Percentiles rank a stretch among this genome's conserved stretches.
Evolutionary conservation across 2,329 filamentous ascomycete genomes (phyloP).

Genomic region (Aspergillus chevalieri): DNA sequence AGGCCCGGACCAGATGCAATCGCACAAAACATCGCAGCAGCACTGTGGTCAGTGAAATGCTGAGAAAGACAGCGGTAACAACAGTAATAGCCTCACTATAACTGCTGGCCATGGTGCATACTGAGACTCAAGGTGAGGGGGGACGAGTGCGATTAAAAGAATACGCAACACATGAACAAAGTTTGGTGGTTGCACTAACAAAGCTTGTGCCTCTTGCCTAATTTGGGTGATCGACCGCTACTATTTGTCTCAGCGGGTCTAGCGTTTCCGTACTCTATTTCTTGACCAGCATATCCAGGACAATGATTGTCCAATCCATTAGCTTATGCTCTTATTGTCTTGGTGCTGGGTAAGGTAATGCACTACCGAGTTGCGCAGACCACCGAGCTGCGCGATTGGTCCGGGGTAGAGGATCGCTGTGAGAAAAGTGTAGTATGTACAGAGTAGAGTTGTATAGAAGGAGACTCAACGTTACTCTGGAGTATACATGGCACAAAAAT

Average conservation of each 20-base stretch:
- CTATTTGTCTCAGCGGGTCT: too few species aligned
- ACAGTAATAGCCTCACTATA: neutral
- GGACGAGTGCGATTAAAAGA: neutral
- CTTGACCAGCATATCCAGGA: neutral
- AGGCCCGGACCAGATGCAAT: conserved; percentile 34
- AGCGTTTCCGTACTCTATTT: neutral
- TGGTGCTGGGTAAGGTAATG: neutral
- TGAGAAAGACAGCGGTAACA: conserved; percentile 33
- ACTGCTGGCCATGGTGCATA: conserved; percentile 3
- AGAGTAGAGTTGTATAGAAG: too few species aligned
- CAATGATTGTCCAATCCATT: neutral
- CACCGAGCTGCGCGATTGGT: too few species aligned
- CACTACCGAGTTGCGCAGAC: too few species aligned
- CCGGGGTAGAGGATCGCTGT: too few species aligned
- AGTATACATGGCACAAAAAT: too few species aligned
- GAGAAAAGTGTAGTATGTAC: too few species aligned
- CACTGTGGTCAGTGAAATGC: conserved; percentile 32
- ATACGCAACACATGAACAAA: neutral
- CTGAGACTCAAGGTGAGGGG: neutral
- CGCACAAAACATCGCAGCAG: conserved; percentile 39
- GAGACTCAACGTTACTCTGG: too few species aligned
- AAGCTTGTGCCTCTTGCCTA: neutral
- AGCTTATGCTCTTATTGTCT: neutral
- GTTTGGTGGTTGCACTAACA: neutral
- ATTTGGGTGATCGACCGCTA: neutral